A percentile compares a stretch with the other conserved stretches of the same genome.
Evolutionary conservation across 192 early-diverging fungal species (phyloP).

Genomic region (Tieghemiomyces parasiticus): DNA sequence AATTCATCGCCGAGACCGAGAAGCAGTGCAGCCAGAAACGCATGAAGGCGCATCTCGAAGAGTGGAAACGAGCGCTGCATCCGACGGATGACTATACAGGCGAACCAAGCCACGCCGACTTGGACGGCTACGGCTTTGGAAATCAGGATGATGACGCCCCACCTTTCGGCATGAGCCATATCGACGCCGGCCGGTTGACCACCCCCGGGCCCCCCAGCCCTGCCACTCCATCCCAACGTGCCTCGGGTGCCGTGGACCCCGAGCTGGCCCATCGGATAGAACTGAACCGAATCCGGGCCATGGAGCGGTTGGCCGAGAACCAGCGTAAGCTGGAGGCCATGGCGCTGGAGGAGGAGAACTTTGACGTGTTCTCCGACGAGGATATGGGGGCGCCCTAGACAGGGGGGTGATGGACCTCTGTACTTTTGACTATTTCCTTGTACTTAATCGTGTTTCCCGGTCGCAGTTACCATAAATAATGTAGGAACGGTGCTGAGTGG

Average conservation of each 20-base stretch:
- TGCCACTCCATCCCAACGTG: neutral
- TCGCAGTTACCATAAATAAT: too few relatives aligned
- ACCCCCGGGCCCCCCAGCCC: neutral
- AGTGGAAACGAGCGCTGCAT: neutral
- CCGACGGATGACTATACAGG: neutral
- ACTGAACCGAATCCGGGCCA: neutral
- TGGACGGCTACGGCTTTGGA: neutral
- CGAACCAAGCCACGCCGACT: neutral
- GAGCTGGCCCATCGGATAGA: neutral
- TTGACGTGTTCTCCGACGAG: slow-evolving; percentile 10
- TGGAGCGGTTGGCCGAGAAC: neutral
- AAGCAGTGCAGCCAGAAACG: slow-evolving; percentile 6
- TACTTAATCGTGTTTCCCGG: too few relatives aligned
- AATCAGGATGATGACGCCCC: neutral
- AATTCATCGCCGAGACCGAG: slow-evolving; percentile 1
- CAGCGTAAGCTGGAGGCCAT: neutral
- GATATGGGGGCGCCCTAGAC: too few relatives aligned
- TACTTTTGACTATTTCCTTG: too few relatives aligned
- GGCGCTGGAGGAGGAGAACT: neutral
- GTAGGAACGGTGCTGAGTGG: too few relatives aligned
- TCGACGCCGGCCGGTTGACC: neutral
- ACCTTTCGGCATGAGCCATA: neutral
- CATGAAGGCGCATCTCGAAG: neutral
- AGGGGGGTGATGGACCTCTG: too few relatives aligned
- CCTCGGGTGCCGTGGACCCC: neutral